These are phyloP conservation scores for Erythrobasidium hasegawianum DNA, from an alignment of 1,284 basidiomycete genomes.

Conservation along the genomic window DNA sequence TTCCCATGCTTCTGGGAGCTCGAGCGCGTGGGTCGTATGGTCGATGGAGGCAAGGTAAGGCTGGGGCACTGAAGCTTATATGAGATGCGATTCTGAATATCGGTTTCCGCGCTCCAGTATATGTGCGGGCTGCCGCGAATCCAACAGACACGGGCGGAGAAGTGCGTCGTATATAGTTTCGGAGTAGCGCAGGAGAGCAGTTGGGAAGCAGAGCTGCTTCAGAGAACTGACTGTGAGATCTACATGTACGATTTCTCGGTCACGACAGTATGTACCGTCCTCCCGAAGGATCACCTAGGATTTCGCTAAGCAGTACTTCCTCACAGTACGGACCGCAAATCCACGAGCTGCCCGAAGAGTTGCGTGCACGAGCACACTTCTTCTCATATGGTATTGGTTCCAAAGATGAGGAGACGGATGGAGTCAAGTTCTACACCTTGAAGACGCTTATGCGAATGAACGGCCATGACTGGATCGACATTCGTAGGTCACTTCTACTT, in stretches of 20 bases:
- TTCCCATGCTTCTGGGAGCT: conserved; percentile 33
- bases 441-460: conserved; percentile 4
- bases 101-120: neutral
- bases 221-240: neutral
- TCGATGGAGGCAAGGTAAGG: conserved; percentile 34
- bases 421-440: neutral
- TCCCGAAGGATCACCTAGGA: neutral
- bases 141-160: neutral
- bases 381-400: neutral
- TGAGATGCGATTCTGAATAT: neutral
- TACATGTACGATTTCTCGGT: conserved; percentile 9
- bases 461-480: conserved; percentile 3
- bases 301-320: neutral
- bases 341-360: neutral
- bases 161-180: conserved; percentile 5
- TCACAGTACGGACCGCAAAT: neutral
- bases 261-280: neutral
- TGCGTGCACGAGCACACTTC: neutral
- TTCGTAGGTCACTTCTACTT: neutral
- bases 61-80: neutral
- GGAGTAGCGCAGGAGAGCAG: neutral
- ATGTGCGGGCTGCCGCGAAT: neutral
- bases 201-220: neutral
- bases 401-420: neutral
- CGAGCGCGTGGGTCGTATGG: conserved; percentile 29